Conservation (phyloP, 352 stramenopile species). For the Thalassiosira mediterranea region DNA sequence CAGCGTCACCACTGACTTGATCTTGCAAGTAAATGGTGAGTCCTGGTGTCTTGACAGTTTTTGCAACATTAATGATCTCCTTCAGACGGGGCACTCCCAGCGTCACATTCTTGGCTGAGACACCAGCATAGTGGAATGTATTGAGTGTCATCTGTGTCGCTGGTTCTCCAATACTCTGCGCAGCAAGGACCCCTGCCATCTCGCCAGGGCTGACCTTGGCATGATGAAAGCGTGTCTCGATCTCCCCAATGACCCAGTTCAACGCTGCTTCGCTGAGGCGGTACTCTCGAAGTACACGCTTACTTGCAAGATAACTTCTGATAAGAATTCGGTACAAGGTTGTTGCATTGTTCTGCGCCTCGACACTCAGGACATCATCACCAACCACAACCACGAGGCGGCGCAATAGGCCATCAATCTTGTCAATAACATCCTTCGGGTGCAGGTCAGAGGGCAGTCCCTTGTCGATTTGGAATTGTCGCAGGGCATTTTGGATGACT, state of each 20-base stretch:
- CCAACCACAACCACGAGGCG: constrained; percentile 95
- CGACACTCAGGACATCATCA: constrained; percentile 91
- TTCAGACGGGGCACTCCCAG: constrained; percentile 97
- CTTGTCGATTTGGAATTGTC: constrained; percentile 92
- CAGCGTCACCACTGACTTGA: constrained; percentile 94
- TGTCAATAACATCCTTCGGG: constrained; percentile 85
- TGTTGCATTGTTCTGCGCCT: constrained; percentile 98
- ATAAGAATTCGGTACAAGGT: constrained; percentile 98
- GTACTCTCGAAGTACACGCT: constrained; percentile 95
- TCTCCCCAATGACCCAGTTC: constrained; percentile 93
- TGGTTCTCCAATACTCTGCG: constrained; percentile 95
- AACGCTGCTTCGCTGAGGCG: constrained; percentile 95
- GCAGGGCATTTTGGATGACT: constrained; percentile 96
- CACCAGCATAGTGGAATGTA: constrained; percentile 99
- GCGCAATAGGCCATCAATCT: constrained; percentile 92
- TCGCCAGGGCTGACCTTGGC: constrained; percentile 92
- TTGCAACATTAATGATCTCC: constrained; percentile 90
- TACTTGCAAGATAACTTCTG: constrained; percentile 94
- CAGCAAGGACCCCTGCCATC: constrained; percentile 95
- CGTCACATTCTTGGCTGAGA: constrained; percentile 99
- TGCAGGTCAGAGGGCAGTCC: constrained; percentile 92
- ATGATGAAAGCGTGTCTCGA: constrained; percentile 96
- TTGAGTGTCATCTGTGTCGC: constrained; percentile 89
- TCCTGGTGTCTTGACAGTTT: constrained; percentile 99
- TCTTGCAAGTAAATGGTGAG: constrained; percentile 96